phyloP scores from a whole-genome alignment of 2,329 filamentous ascomycete species.

The Elsinoe batatas region DNA sequence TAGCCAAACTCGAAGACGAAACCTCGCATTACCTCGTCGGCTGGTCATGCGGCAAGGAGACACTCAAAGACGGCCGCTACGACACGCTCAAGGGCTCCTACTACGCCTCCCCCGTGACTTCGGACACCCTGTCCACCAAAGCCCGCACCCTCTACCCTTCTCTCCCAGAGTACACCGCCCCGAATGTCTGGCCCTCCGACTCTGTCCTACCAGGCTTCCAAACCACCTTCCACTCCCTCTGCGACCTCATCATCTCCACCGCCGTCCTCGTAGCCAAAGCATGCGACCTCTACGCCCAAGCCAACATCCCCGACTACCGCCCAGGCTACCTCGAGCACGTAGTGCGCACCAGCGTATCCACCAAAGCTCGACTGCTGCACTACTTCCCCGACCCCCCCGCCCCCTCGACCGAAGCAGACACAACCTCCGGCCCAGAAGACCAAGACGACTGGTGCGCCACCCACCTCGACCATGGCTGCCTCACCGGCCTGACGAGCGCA shows the following conservation, averaged over 20 bases:
- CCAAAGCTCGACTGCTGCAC: constrained; percentile 83
- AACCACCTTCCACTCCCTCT: constrained; percentile 62
- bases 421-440: constrained; percentile 29
- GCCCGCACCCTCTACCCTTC: constrained; percentile 45
- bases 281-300: constrained; percentile 75
- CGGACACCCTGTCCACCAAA: constrained; percentile 52
- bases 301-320: constrained; percentile 68
- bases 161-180: constrained; percentile 79
- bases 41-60: constrained; percentile 77
- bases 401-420: constrained; percentile 8
- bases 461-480: constrained; percentile 82
- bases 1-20: constrained; percentile 46
- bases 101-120: constrained; percentile 60
- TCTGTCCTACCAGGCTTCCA: constrained; percentile 65
- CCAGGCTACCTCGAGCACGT: constrained; percentile 75
- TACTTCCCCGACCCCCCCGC: constrained; percentile 59
- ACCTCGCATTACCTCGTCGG: constrained; percentile 53
- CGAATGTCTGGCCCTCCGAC: constrained; percentile 65
- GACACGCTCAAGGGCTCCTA: constrained; percentile 76
- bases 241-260: constrained; percentile 76
- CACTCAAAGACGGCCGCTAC: constrained; percentile 64
- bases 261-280: constrained; percentile 82
- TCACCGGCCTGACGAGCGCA: constrained; percentile 86
- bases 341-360: constrained; percentile 74
- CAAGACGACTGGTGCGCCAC: constrained; percentile 87